phyloP scores from a whole-genome alignment of 805 yeast genomes.

The Hanseniaspora lindneri region DNA sequence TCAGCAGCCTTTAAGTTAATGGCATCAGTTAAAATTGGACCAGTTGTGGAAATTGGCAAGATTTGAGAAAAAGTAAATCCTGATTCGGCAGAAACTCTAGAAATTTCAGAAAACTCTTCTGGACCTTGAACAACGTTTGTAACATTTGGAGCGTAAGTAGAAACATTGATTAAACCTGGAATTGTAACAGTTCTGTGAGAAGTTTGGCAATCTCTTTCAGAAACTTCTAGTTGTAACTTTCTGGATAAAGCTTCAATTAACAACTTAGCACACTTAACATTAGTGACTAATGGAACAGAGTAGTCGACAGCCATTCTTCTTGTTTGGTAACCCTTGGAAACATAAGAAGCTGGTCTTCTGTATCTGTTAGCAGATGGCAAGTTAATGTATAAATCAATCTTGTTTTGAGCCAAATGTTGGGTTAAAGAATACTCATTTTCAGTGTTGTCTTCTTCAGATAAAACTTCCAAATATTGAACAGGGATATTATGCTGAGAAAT shows the following conservation, averaged over 20 bases:
- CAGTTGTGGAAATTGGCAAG: slow-evolving; percentile 55
- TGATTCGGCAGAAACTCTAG: slow-evolving; percentile 61
- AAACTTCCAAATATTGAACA: slow-evolving; percentile 85
- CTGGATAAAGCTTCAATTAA: slow-evolving; percentile 87
- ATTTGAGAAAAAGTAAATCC: slow-evolving; percentile 83
- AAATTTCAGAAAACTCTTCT: slow-evolving; percentile 50
- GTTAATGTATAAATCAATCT: slow-evolving; percentile 91
- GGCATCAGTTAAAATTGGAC: slow-evolving; percentile 53
- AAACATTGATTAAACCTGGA: slow-evolving; percentile 78
- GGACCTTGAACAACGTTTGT: slow-evolving; percentile 35
- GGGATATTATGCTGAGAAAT: slow-evolving; percentile 89
- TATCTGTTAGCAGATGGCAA: slow-evolving; percentile 93
- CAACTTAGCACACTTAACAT: slow-evolving; percentile 92
- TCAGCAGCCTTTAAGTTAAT: slow-evolving; percentile 54
- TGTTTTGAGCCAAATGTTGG: slow-evolving; percentile 90
- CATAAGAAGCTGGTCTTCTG: slow-evolving; percentile 97
- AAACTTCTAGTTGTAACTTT: slow-evolving; percentile 50
- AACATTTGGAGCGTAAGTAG: slow-evolving; percentile 64
- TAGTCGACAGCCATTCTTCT: slow-evolving; percentile 99
- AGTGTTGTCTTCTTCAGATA: slow-evolving; percentile 62
- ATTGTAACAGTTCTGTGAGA: slow-evolving; percentile 70
- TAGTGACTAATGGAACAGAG: slow-evolving; percentile 93
- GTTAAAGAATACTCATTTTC: slow-evolving; percentile 90
- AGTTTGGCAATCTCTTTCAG: slow-evolving; percentile 77
- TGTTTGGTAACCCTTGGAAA: slow-evolving; percentile 92